phyloP scores from a whole-genome alignment of 306 rosid genomes.

The Cyclanthera cordifolia region DNA sequence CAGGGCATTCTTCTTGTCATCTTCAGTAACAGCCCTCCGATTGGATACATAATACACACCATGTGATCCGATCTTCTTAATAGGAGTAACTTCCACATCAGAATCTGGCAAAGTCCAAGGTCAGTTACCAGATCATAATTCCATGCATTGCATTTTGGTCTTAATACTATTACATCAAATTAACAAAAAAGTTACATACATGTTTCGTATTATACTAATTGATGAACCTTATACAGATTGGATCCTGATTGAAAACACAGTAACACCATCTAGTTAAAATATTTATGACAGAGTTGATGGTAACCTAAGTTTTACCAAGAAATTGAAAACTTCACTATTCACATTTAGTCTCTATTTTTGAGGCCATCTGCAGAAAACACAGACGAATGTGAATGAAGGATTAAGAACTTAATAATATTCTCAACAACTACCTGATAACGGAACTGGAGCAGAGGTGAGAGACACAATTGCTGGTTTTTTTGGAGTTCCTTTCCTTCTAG shows the following conservation, averaged over 20 bases:
- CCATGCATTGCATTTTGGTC: no score
- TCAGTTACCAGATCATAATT: neutral
- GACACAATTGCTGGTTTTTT: neutral
- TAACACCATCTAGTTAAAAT: no score
- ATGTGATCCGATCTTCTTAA: slow-evolving; percentile 5
- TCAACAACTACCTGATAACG: slow-evolving; percentile 4
- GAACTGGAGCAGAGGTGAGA: neutral
- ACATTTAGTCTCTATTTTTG: no score
- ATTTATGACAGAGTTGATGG: no score
- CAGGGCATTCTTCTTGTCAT: slow-evolving; percentile 26
- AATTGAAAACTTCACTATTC: no score
- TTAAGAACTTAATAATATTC: neutral
- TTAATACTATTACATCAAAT: no score
- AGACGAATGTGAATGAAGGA: neutral
- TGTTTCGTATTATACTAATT: neutral
- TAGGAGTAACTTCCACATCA: slow-evolving; percentile 25
- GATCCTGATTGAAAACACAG: neutral
- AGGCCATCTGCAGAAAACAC: neutral
- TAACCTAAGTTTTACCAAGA: neutral
- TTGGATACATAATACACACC: slow-evolving; percentile 28
- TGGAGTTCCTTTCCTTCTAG: slow-evolving; percentile 13
- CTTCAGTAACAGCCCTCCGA: slow-evolving; percentile 46
- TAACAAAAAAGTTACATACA: no score
- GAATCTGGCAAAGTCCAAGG: slow-evolving; percentile 7
- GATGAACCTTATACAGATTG: neutral